Evolutionary conservation across 2,329 filamentous ascomycete genomes (phyloP).

Genomic region (Verticillium klebahnii): DNA sequence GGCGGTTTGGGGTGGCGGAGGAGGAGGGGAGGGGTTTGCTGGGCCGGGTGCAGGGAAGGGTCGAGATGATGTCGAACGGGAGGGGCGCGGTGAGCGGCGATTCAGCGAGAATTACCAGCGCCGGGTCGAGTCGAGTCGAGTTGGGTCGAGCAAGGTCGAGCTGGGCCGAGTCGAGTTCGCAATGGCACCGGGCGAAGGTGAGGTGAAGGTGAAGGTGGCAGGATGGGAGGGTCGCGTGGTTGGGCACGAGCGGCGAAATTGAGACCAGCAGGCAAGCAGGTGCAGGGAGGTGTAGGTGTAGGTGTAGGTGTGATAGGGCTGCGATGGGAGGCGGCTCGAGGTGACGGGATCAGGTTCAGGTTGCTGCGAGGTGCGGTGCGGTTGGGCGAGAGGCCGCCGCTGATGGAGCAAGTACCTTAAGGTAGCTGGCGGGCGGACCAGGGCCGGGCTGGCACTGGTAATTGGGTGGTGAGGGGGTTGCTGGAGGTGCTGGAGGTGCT

Average conservation of each 20-base stretch:
- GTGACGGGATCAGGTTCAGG: constrained; percentile 10
- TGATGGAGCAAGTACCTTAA: neutral
- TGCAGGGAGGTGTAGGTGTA: constrained; percentile 10
- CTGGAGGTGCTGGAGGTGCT: neutral
- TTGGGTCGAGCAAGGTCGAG: constrained; percentile 9
- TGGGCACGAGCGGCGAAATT: constrained; percentile 8
- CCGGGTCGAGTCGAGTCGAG: constrained; percentile 8
- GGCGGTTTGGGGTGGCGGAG: neutral
- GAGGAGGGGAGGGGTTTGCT: neutral
- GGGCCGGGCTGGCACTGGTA: neutral
- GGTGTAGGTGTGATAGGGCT: constrained; percentile 21
- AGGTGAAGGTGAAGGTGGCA: neutral
- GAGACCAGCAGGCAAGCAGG: constrained; percentile 4
- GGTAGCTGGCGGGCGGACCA: neutral
- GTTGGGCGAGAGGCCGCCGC: neutral
- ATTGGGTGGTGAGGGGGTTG: neutral
- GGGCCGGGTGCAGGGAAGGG: neutral
- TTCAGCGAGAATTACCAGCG: constrained; percentile 7
- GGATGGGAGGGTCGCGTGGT: constrained; percentile 1
- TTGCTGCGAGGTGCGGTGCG: neutral
- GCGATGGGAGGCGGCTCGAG: constrained; percentile 16
- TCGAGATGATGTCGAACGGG: neutral
- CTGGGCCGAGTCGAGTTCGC: constrained; percentile 7
- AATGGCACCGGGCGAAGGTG: neutral
- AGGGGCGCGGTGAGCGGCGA: constrained; percentile 11